Conservation (phyloP, 129 eudicot genomes). For the Centaurea solstitialis region DNA sequence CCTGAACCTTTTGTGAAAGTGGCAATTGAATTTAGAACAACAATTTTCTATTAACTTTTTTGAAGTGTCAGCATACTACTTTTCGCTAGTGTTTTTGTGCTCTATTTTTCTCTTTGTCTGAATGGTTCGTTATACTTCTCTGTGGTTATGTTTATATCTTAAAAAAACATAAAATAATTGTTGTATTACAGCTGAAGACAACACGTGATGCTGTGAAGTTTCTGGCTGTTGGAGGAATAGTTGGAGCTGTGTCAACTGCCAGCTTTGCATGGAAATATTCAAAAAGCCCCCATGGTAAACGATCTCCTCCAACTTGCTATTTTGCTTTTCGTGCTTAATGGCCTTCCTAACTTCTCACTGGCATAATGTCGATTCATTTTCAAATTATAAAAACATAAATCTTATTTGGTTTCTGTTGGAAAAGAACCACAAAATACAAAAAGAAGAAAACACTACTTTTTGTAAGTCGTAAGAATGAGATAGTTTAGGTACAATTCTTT, state of each 20-base stretch:
- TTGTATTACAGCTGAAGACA: slow-evolving; percentile 41
- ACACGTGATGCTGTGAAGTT: slow-evolving; percentile 59
- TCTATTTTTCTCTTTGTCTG: background rate
- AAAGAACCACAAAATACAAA: background rate
- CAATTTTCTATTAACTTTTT: background rate
- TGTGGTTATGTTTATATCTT: background rate
- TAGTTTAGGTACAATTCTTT: background rate
- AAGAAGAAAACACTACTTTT: background rate
- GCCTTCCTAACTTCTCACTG: background rate
- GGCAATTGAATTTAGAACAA: background rate
- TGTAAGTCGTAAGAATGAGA: background rate
- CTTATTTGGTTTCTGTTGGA: background rate
- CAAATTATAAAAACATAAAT: background rate
- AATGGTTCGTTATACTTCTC: background rate
- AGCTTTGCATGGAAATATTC: slow-evolving; percentile 76
- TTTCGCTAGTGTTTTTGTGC: background rate
- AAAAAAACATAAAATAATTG: background rate
- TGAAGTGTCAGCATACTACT: background rate
- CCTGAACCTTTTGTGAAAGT: background rate
- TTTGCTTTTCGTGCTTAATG: background rate
- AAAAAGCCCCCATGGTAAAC: slow-evolving; percentile 68
- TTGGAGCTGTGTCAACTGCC: slow-evolving; percentile 80
- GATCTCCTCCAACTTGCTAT: background rate
- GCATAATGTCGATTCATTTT: background rate
- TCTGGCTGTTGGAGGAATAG: slow-evolving; percentile 49